Evolutionary conservation across 192 early-diverging fungal genomes (phyloP), one percentile per base, ranked within the genome.

Genomic region (Umbelopsis sp.): DNA sequence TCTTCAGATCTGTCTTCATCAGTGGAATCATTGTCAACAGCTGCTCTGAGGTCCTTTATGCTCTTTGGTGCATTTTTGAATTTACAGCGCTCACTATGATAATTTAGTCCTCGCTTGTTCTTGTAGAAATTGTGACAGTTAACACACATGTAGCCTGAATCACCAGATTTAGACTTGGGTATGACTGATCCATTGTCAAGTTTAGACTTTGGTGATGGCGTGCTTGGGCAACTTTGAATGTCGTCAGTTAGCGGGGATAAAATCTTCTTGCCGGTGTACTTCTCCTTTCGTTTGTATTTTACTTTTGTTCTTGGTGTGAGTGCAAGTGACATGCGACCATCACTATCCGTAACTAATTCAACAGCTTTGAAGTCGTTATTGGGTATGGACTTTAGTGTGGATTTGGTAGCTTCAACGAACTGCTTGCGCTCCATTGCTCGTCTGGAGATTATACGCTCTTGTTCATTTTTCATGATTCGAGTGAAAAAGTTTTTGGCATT

Each of bases 401-500:
- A 61, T 16, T 61, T 61, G 15, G 27, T 35, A n/a, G 55, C 30
- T 33, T 61, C 55, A 61, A 61, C 27, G 55, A 35, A 61, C 33
- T 35, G 55, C 25, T 61, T 15, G 25, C 27, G 55, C 13, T 61
- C 55, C 12, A 35, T 8, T 11, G 30, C 33, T 15, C 30, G 55
- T 33, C 15, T 8, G 10, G 21, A 20, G 2, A 21, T 23, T 21
- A 23, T 30, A 10, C 12, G 51, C 13, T 15, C 4, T 15, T 41
- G 37, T 41, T 41, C 37, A 13, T 8, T 7, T n/a, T 61, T 61
- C 1, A 30, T 12, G 30, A 35, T 25, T 11, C 55, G 55, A 35
- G 27, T 6, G 55, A 61, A 61, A 61, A 61, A 61, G 55, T 61
- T 61, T 61, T 61, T 61, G 30, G 55, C 25, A 61, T 61, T 61